phyloP scores from a whole-genome alignment of 164 flowering plant species.

The Chloranthus sessilifolius region DNA sequence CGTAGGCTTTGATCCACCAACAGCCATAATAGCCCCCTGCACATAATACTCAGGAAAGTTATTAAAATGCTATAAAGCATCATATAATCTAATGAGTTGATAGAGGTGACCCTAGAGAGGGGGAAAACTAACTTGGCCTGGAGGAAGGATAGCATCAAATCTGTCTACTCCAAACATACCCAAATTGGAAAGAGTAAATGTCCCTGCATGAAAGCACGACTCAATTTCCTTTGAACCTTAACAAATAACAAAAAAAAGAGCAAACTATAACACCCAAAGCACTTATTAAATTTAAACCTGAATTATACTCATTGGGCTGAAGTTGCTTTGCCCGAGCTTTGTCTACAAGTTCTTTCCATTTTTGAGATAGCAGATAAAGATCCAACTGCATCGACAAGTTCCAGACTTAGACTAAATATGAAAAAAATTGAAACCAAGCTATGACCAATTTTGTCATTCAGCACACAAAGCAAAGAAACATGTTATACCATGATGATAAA shows the following conservation, averaged over 20 bases:
- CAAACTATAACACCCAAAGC: not conserved
- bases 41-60: conserved; percentile 12
- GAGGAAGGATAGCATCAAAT: conserved; percentile 97
- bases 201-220: conserved; percentile 45
- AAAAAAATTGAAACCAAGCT: not conserved
- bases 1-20: conserved; percentile 96
- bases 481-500: not conserved
- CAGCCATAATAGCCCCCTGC: conserved; percentile 98
- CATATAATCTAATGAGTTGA: not conserved
- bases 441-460: not conserved
- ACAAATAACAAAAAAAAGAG: not conserved
- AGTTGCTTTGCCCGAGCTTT: conserved; percentile 89
- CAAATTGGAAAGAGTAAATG: conserved; percentile 89
- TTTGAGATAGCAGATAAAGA: conserved; percentile 74
- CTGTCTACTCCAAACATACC: conserved; percentile 99
- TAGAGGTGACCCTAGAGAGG: not conserved
- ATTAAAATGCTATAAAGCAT: not conserved
- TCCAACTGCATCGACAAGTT: conserved; percentile 50
- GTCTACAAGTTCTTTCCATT: conserved; percentile 80
- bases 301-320: conserved; percentile 83
- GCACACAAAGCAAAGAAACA: not conserved
- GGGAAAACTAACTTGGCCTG: conserved; percentile 77
- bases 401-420: not conserved
- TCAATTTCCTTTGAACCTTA: conserved; percentile 3
- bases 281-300: conserved; percentile 45